Base-by-base conservation (phyloP, 257 asterid genomes). In the Asclepias syriaca region DNA sequence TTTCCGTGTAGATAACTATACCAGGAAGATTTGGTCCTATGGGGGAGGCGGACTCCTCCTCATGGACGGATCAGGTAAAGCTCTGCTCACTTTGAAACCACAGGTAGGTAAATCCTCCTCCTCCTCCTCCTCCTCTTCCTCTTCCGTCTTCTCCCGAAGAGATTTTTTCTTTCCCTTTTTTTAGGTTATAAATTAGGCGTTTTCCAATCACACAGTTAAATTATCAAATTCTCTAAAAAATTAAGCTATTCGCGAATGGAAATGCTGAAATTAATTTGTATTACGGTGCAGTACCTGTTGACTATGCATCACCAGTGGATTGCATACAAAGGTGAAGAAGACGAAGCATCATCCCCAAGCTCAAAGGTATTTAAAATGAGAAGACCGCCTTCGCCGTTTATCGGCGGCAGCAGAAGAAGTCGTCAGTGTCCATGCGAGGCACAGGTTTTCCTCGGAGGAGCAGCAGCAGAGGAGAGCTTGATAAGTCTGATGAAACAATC, bases 1-100 rank as follows among this genome's bases (percentile, higher is more conserved):
- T 11, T 82, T 82, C 63, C 77, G 84, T 53, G 84, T 82, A 6
- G 86, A 82, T 48, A 82, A 82, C 51, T 82, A 82, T 40, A 64
- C 76, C 71, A 65, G 80, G 51, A 80, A 66, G 72, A 72, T 69
- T 39, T 50, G 84, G 39, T 65, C 81, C 53, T 69, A 13, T 1
- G 74, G 74, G 10, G 71, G 72, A 3, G 75, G 72, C 5, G 78
- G 79, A 59, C 77, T 82, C 45, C 71, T 82, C 63, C 86, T 79
- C 75, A 74, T 82, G 86, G 86, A 82, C 34, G 84, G 82, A 69
- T 64, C 57, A 2, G 86, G 86, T 19, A 68, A 67, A 60, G 56
- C 80, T 51, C 79, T 82, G 27, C 75, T 82, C 11, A 77, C 82
- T 10, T 22, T 79, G 74, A 77, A 75, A 60, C 86, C 86, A 51